Percentiles rank a stretch among this genome's conserved stretches.
phyloP scores from a whole-genome alignment of 2,329 filamentous ascomycete species.

The Sporothrix brunneoviolacea region DNA sequence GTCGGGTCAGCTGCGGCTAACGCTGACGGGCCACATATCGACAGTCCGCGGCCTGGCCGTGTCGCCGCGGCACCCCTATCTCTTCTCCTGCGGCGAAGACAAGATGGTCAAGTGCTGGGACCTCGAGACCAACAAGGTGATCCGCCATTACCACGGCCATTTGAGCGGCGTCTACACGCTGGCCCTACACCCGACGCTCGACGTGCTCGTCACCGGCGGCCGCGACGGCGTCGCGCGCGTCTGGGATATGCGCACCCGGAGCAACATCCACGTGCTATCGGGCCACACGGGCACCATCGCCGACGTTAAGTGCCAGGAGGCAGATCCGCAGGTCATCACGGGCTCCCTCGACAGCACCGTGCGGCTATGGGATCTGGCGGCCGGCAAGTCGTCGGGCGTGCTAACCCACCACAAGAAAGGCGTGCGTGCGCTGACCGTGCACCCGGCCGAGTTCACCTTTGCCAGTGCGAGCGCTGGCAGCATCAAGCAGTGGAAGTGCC shows the following conservation, averaged over 20 bases:
- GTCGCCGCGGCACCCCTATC: conserved; percentile 86
- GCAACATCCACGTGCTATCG: conserved; percentile 86
- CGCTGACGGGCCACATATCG: conserved; percentile 88
- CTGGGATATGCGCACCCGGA: conserved; percentile 97
- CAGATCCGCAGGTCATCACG: conserved; percentile 91
- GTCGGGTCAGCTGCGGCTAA: conserved; percentile 74
- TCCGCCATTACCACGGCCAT: conserved; percentile 95
- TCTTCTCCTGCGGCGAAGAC: conserved; percentile 96
- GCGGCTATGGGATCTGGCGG: conserved; percentile 89
- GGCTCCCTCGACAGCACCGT: conserved; percentile 90
- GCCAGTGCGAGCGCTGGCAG: conserved; percentile 84
- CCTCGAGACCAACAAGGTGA: conserved; percentile 98
- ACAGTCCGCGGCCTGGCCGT: conserved; percentile 89
- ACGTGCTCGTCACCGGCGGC: conserved; percentile 90
- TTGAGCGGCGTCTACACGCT: conserved; percentile 92
- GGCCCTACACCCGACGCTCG: conserved; percentile 85
- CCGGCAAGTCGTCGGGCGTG: conserved; percentile 92
- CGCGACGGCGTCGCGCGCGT: conserved; percentile 90
- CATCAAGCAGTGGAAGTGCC: conserved; percentile 99
- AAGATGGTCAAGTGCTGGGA: conserved; percentile 99
- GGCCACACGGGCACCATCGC: conserved; percentile 90
- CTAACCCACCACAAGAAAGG: conserved; percentile 98
- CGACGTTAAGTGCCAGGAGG: conserved; percentile 87
- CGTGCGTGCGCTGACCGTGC: conserved; percentile 73
- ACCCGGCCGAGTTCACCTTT: conserved; percentile 94